Evolutionary conservation across 495 filamentous ascomycete genomes (phyloP), one percentile per base, ranked within the genome.

Genomic region (Penicillium paxilli): DNA sequence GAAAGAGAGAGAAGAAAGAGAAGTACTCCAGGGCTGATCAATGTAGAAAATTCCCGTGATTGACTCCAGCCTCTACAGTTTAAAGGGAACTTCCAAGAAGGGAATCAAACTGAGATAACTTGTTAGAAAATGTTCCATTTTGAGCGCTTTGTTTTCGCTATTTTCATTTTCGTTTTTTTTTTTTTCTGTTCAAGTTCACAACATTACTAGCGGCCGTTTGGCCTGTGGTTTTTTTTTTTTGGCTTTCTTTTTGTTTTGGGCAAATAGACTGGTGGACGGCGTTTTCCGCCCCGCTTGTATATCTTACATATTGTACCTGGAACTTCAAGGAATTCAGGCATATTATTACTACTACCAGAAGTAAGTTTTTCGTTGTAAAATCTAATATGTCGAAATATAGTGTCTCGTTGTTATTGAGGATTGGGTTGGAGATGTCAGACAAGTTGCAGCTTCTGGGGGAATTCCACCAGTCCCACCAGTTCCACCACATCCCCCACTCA

Each of bases 221-320:
- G 16, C 8, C 2, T 19, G 17, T 5, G 26, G 5, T 28, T 11
- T 28, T 5, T 11, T 28, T 11, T 28, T 11, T 7, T 38, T 16
- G 16, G 16, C 0, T 38, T 38, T 19, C 8, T 6, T 38, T 38
- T 38, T 19, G 35, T 16, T 38, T 38, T 40, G 17, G n/a, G 30
- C 45, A 33, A 23, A 37, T 49, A 49, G 46, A 49, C 30, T 37
- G 30, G 21, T 16, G 30, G 46, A 47, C 21, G 25, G 46, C 35
- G n/a, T 38, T n/a, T 3, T 38, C 14, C 35, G 35, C 17, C 35
- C 16, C 14, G 35, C 35, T n/a, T 38, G 35, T 4, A 16, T 19
- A 32, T 38, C 35, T 38, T 16, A 38, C 35, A 38, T 19, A n/a
- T n/a, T n/a, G n/a, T n/a, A 38, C 16, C 35, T 38, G 35, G 16